Conservation (phyloP, 192 early-diverging fungal species). For the Coemansia sp. region DNA sequence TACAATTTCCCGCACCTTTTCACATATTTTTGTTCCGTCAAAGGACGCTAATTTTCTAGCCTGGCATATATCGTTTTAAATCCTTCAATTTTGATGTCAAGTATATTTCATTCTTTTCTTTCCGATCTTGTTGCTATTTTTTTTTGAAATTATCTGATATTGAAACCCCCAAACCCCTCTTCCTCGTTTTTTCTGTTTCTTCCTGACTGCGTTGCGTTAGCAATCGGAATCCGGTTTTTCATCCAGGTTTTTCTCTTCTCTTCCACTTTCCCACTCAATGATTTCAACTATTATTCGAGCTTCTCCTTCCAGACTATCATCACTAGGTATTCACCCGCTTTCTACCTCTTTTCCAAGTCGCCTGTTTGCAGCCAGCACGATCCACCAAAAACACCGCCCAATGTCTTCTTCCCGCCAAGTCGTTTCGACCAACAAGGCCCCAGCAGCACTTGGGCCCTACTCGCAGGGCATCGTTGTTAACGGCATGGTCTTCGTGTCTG, state of each 20-base stretch:
- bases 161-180: background rate
- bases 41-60: background rate
- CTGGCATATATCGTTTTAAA: too few species aligned
- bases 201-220: background rate
- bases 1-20: background rate
- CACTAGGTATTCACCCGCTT: background rate
- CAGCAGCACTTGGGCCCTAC: slow-evolving; percentile 76
- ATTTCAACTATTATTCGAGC: background rate
- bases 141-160: background rate
- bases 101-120: background rate
- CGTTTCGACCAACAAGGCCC: slow-evolving; percentile 62
- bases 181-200: background rate
- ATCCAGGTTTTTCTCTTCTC: background rate
- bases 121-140: background rate
- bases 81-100: background rate
- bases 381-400: background rate
- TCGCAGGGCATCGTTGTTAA: slow-evolving; percentile 82
- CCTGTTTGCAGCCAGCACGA: background rate
- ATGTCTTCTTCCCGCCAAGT: slow-evolving; percentile 47
- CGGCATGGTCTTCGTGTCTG: slow-evolving; percentile 80
- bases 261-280: background rate
- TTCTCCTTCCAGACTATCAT: background rate
- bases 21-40: background rate
- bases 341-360: background rate
- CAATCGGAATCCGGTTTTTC: background rate